Evolutionary conservation across 441 rosid genomes (phyloP), one percentile per base, ranked within the genome.

Genomic region (Eutrema salsugineum): DNA sequence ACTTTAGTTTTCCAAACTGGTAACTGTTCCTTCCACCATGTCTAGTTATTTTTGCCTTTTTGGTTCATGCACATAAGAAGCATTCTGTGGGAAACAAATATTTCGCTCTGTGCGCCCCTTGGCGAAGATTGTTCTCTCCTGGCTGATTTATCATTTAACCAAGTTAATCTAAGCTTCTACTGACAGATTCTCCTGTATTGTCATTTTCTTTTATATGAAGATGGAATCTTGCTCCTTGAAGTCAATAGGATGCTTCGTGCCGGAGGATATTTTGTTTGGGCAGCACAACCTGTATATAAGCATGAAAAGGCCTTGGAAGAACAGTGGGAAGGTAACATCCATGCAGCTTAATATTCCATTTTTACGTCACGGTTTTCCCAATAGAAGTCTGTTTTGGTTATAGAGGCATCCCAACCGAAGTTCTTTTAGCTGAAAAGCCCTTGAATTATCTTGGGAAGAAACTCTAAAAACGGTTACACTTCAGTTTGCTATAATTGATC

Each of bases 251-350:
- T 96, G 90, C 97, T 96, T 39, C 87, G 97, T 58, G 89, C 88
- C 17, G 97, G 99, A 70, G 98, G 97, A 79, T 90, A 88, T 81
- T 96, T 96, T 85, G 91, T 88, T 73, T 96, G 99, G 99, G 97
- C 98, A n/a, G 97, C 97, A 24, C 98, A 93, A 64, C 98, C 99
- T 32, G 99, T 93, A 73, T 93, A 96, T 80, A 96, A 93, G 84
- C 99, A 93, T 46, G 97, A 96, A 73, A 79, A 77, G 73, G 71
- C 77, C 54, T 85, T 91, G 60, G 90, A 90, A 84, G 88, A 93
- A 79, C 98, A 93, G 73, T 96, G 98, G 99, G 84, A 85, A 87
- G 99, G 99, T 91, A 87, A 66, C 16, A 44, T 62, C 38, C 20
- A 28, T 48, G 20, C 56, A 73, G 36, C 68, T 57, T 78, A n/a